Evolutionary conservation across 345 rosid species (phyloP), one percentile per base, ranked within the genome.

Genomic region (Isatis tinctoria): DNA sequence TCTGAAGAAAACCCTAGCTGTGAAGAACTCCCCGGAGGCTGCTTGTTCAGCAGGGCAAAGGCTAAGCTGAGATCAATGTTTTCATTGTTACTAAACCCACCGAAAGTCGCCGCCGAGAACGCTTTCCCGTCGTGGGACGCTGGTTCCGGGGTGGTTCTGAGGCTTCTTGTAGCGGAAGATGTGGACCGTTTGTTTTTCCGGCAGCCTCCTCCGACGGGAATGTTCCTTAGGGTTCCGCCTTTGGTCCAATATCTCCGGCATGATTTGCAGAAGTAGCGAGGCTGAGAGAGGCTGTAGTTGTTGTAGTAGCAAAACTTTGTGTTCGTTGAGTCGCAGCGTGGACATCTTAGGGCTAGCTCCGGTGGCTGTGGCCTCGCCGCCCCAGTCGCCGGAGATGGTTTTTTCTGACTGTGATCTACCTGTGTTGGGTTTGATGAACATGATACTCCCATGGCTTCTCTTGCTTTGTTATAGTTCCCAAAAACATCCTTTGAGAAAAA

Each of bases 281-380:
- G 96, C 84, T 90, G 96, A 60, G 93, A 68, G 66, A 87, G 89
- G 70, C 93, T 90, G 87, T 90, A 90, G 77, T 90, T 90, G 86
- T 90, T 90, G 91, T 90, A 90, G 82, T 90, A 90, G 79, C 96
- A 90, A 75, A 90, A 90, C 74, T 90, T 90, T 70, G 96, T 90
- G 87, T 90, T 90, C 43, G 84, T 78, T 78, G 96, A 90, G 66
- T 87, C 91, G 60, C 96, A 90, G 57, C 96, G 82, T 18, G 96
- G 96, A 49, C 96, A 90, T 51, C 86, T 87, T 9, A 83, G 79
- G 10, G 92, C 82, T 72, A 84, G 87, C 66, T 90, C 97, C 44
- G 80, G 72, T 13, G 88, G 90, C 62, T 78, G 87, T 20, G 93
- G 91, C 70, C 79, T 84, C 17, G 74, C 52, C 26, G 74, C 57